Evolutionary conservation across 2,329 filamentous ascomycete genomes (phyloP).

Genomic region (Colletotrichum chrysophilum): DNA sequence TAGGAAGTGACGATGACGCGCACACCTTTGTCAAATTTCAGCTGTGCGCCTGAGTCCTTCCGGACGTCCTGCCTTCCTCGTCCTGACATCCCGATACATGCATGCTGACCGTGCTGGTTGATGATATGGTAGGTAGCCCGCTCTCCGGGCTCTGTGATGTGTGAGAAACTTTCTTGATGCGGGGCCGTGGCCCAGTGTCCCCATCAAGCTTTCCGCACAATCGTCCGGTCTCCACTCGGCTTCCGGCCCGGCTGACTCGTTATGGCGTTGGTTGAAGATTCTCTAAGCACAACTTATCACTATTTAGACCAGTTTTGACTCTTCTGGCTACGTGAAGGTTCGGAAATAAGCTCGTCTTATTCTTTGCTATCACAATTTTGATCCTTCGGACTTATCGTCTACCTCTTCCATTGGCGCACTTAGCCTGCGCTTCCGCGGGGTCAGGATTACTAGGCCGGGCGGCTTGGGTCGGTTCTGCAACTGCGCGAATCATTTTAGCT

Average conservation of each 20-base stretch:
- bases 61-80: neutral
- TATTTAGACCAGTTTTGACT: neutral
- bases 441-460: neutral
- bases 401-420: neutral
- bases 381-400: neutral
- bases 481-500: neutral
- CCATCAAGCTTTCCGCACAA: neutral
- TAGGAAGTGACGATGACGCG: neutral
- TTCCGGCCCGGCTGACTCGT: neutral
- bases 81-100: neutral
- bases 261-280: neutral
- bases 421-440: neutral
- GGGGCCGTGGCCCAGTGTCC: neutral
- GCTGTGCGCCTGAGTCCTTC: neutral
- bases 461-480: neutral
- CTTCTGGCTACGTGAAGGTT: neutral
- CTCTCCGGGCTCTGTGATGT: neutral
- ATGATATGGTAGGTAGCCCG: neutral
- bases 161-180: neutral
- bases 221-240: neutral
- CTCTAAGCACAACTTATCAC: neutral
- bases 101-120: neutral
- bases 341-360: neutral
- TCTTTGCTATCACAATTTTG: neutral
- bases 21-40: neutral